These are phyloP conservation scores for Atkinsonella hypoxylon DNA, from an alignment of 2,329 filamentous ascomycete genomes.

Conservation along the genomic window DNA sequence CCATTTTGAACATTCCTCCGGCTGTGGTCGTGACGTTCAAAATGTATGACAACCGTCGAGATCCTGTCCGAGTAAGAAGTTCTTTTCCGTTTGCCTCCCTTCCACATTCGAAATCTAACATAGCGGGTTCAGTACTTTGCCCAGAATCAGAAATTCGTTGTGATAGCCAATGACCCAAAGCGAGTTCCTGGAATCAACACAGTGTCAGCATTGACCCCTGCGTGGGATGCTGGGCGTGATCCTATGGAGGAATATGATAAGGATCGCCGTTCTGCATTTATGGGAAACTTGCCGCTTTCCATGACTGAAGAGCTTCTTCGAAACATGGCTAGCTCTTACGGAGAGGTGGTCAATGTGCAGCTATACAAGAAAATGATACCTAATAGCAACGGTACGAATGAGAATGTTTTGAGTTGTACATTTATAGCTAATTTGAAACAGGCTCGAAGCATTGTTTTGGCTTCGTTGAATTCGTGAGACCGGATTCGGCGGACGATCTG, in stretches of 20 bases:
- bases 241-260: conserved; percentile 26
- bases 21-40: conserved; percentile 37
- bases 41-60: conserved; percentile 37
- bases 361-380: conserved; percentile 14
- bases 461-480: conserved; percentile 28
- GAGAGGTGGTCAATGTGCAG: conserved; percentile 21
- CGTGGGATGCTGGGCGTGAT: conserved; percentile 4
- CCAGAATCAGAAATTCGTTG: conserved; percentile 4
- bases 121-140: conserved; percentile 5
- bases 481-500: conserved; percentile 25
- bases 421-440: conserved; percentile 9
- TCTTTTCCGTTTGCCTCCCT: background rate
- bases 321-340: conserved; percentile 25
- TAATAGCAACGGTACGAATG: conserved; percentile 2
- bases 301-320: conserved; percentile 24
- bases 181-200: background rate
- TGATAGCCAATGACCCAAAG: conserved; percentile 19
- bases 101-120: background rate
- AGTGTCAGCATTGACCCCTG: background rate
- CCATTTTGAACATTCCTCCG: conserved; percentile 21
- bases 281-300: conserved; percentile 31
- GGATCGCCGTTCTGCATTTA: conserved; percentile 34
- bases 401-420: background rate
- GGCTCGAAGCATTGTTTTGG: conserved; percentile 17
- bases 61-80: conserved; percentile 33